phyloP scores from a whole-genome alignment of 2,329 filamentous ascomycete genomes.

The Fusarium pseudoanthophilum region DNA sequence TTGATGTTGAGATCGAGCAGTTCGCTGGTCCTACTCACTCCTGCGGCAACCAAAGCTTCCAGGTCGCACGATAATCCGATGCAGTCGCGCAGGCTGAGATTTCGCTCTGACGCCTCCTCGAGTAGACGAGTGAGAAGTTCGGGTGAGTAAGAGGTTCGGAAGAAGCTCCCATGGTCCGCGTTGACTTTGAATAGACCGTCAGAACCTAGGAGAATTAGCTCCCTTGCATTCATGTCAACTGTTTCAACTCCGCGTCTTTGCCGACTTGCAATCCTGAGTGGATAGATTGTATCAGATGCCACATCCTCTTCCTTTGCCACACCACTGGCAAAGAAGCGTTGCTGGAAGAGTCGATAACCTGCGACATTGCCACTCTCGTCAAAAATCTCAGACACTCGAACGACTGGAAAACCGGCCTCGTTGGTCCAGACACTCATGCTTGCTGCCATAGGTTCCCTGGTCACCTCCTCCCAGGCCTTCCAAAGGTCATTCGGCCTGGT shows the following conservation, averaged over 20 bases:
- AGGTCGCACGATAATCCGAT: not conserved
- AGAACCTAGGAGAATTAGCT: not conserved
- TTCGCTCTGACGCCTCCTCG: rapidly evolving
- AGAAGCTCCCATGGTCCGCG: not conserved
- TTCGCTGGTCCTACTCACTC: not conserved
- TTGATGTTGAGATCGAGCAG: not conserved
- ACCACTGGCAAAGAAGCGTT: not conserved
- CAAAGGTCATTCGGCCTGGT: not conserved
- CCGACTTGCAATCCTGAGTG: rapidly evolving
- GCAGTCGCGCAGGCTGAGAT: not conserved
- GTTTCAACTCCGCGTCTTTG: rapidly evolving
- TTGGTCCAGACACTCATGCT: not conserved
- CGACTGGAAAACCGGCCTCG: not conserved
- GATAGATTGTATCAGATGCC: not conserved
- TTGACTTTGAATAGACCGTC: not conserved
- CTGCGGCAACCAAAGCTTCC: rapidly evolving
- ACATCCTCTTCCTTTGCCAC: not conserved
- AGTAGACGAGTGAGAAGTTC: not conserved
- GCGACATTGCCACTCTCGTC: not conserved
- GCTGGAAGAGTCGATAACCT: not conserved
- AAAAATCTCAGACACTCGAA: not conserved
- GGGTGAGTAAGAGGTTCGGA: rapidly evolving
- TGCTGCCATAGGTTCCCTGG: rapidly evolving
- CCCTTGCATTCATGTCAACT: not conserved
- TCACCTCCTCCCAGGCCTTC: not conserved